Evolutionary conservation across 805 yeast genomes (phyloP).

Genomic region (Nakazawaea sp.): DNA sequence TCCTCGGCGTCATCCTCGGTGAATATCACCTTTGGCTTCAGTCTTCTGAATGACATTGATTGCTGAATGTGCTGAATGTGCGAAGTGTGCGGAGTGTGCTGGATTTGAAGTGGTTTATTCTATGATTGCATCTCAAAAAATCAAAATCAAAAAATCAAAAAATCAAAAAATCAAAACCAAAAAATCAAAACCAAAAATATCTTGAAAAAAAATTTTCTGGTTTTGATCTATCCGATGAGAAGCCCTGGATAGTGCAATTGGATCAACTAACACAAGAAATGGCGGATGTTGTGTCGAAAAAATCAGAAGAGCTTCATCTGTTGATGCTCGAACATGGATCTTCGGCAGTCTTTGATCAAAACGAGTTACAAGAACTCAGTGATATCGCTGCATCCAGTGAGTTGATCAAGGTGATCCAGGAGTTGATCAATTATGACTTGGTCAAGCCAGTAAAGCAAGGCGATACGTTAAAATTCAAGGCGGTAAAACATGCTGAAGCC

Average conservation of each 20-base stretch:
- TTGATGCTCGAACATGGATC: conserved; percentile 51
- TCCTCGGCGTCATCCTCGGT: conserved; percentile 6
- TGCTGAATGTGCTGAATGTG: too few relatives aligned
- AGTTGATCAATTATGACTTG: conserved; percentile 40
- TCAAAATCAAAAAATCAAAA: too few relatives aligned
- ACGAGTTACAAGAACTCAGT: conserved; percentile 51
- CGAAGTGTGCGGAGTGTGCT: too few relatives aligned
- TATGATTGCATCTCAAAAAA: too few relatives aligned
- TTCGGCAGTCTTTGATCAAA: conserved; percentile 54
- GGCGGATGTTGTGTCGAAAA: conserved; percentile 14
- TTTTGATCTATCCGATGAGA: too few relatives aligned
- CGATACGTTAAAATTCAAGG: conserved; percentile 66
- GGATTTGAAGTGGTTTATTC: too few relatives aligned
- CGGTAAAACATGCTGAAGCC: conserved; percentile 70
- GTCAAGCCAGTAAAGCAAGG: conserved; percentile 65
- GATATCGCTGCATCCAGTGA: conserved; percentile 32
- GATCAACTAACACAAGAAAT: too few relatives aligned
- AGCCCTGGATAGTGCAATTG: too few relatives aligned
- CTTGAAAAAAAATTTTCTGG: too few relatives aligned
- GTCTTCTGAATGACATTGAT: too few relatives aligned
- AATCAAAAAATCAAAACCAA: too few relatives aligned
- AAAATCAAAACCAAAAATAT: too few relatives aligned
- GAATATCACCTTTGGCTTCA: conserved; percentile 3
- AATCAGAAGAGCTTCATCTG: conserved; percentile 53
- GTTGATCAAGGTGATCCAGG: conserved; percentile 38